These are phyloP conservation scores for Spinacia oleracea DNA, from an alignment of 179 eudicot species.

Conservation along the genomic window DNA sequence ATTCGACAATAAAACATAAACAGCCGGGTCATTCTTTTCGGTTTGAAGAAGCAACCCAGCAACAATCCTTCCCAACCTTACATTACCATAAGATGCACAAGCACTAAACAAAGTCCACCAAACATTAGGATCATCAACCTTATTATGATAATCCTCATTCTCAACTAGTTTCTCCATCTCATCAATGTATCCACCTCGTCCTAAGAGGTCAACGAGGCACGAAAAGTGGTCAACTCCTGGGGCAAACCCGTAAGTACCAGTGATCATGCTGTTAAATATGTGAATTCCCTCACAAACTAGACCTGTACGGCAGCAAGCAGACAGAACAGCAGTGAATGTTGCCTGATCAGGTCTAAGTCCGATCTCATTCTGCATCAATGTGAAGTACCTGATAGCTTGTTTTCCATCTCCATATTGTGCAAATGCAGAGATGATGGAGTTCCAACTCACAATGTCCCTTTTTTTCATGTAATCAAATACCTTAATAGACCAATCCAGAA, in stretches of 20 bases:
- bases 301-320: constrained; percentile 87
- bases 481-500: constrained; percentile 43
- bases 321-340: constrained; percentile 63
- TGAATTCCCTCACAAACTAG: constrained; percentile 56
- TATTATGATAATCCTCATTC: constrained; percentile 17
- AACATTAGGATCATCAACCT: constrained; percentile 43
- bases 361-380: constrained; percentile 42
- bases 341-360: constrained; percentile 55
- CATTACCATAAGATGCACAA: constrained; percentile 51
- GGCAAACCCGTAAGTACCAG: constrained; percentile 42
- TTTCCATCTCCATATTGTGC: constrained; percentile 67
- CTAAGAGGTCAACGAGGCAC: constrained; percentile 58
- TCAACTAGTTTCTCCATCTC: constrained; percentile 48
- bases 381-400: constrained; percentile 51
- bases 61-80: constrained; percentile 49
- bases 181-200: constrained; percentile 69
- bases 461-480: constrained; percentile 53
- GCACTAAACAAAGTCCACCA: constrained; percentile 66
- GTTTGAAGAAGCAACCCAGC: constrained; percentile 51
- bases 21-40: constrained; percentile 52
- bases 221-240: constrained; percentile 62
- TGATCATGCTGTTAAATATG: constrained; percentile 60
- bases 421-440: constrained; percentile 67
- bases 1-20: constrained; percentile 68
- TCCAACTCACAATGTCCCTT: constrained; percentile 66